These are phyloP conservation scores for Suillus discolor DNA, from an alignment of 768 basidiomycete species.

Conservation along the genomic window DNA sequence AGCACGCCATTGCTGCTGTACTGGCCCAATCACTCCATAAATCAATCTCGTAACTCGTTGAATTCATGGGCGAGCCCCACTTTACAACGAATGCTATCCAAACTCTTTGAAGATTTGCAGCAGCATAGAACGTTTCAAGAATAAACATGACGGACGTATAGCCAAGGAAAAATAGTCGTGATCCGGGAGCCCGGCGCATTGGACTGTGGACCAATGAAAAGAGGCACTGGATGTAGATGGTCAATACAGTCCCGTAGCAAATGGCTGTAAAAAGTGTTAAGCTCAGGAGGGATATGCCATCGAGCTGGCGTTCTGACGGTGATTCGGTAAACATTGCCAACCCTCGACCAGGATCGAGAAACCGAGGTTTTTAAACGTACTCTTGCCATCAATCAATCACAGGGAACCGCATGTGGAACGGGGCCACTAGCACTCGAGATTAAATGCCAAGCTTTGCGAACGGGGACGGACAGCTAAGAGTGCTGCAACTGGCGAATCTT, in stretches of 20 bases:
- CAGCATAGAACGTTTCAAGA: slow-evolving; percentile 29
- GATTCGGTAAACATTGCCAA: not conserved
- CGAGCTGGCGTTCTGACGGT: not conserved
- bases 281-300: slow-evolving; percentile 5
- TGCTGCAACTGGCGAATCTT: not conserved
- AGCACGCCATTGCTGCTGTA: slow-evolving; percentile 28
- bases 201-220: not conserved
- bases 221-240: slow-evolving; percentile 5
- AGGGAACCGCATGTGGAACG: not conserved
- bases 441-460: not conserved
- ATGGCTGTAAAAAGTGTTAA: not conserved
- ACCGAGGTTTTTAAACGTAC: not conserved
- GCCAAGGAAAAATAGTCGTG: slow-evolving; percentile 21
- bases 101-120: slow-evolving; percentile 30
- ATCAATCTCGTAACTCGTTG: slow-evolving; percentile 24
- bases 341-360: not conserved
- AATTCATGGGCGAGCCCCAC: slow-evolving; percentile 21
- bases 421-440: not conserved
- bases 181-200: not conserved
- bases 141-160: slow-evolving; percentile 32
- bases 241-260: slow-evolving; percentile 3
- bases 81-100: slow-evolving; percentile 33
- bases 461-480: not conserved
- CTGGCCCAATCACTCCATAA: slow-evolving; percentile 25
- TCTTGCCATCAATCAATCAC: not conserved